Base-by-base conservation (phyloP, 805 yeast genomes). In the Candida jianshihensis region DNA sequence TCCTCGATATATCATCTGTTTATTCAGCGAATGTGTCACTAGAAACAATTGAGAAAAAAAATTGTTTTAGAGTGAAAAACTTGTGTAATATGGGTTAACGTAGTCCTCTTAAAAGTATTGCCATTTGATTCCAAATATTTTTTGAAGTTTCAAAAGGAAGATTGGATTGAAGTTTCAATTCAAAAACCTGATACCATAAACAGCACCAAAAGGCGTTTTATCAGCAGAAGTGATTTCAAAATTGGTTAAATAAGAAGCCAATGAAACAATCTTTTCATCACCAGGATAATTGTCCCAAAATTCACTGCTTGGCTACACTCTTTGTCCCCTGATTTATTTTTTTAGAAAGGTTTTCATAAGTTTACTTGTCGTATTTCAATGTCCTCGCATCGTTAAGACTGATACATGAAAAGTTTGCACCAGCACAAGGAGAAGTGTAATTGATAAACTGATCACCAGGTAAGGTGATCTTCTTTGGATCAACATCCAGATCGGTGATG, bases 341-440 rank as follows among this genome's bases (percentile, higher is more conserved):
- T 29, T 51, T 48, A 4, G 42, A 49, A 30, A 81, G 54, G 47
- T 71, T 65, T 17, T 62, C 51, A 52, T 77, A 82, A 3, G 87
- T 78, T 47, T 60, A 64, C 49, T 68, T 68, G 50, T 81, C 89
- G 46, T 63, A 76, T 4, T 51, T 53, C 35, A 78, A 47, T 1
- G 73, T 64, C n/a, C 59, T 64, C 3, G 56, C 56, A 44, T 78
- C 83, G 40, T 70, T 66, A 2, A 78, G 82, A 0, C 84, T 70
- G 32, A 81, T 78, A 42, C 73, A 64, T 3, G 78, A 69, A 49
- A 74, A 75, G 51, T 75, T 75, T 7, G 77, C 81, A 19, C 81
- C 81, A 0, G 95, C 95, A 73, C 81, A 81, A 1, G 95, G 95
- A 1, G 89, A 81, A 1, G 95, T 78, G 56, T 80, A 85, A 34